Conservation (phyloP, 2,329 filamentous ascomycete species). For the Colletotrichum chrysophilum region DNA sequence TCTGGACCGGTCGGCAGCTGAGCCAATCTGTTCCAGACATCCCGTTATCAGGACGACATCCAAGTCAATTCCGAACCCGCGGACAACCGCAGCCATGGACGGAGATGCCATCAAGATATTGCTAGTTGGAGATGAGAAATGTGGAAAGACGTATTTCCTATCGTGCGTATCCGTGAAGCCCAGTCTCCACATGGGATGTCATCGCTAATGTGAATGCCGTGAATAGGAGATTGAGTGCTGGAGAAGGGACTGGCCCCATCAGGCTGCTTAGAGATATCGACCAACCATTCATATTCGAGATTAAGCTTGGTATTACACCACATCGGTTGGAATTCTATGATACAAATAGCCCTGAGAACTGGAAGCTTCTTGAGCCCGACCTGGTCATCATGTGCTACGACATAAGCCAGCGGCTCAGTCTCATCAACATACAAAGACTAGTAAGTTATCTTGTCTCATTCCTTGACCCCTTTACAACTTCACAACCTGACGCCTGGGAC, state of each 20-base stretch:
- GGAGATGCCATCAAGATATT: slow-evolving; percentile 56
- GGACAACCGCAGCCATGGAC: slow-evolving; percentile 44
- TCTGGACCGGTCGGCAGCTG: not conserved
- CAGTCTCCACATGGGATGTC: not conserved
- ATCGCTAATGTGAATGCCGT: not conserved
- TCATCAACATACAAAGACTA: slow-evolving; percentile 62
- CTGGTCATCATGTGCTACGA: slow-evolving; percentile 66
- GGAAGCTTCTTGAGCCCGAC: slow-evolving; percentile 63
- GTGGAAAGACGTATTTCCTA: slow-evolving; percentile 67
- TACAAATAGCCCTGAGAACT: slow-evolving; percentile 62
- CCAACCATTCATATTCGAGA: slow-evolving; percentile 65
- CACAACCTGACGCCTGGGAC: not conserved
- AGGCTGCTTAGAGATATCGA: slow-evolving; percentile 61
- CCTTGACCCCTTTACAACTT: not conserved
- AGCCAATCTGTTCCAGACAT: slow-evolving; percentile 20
- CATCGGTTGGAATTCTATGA: slow-evolving; percentile 66
- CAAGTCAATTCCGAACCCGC: not conserved
- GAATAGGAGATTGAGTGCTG: slow-evolving; percentile 56
- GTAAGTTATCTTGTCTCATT: slow-evolving; percentile 40
- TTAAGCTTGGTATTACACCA: slow-evolving; percentile 41
- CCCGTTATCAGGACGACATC: slow-evolving; percentile 3
- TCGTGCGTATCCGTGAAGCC: slow-evolving; percentile 51
- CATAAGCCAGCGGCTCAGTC: slow-evolving; percentile 61
- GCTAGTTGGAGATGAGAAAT: slow-evolving; percentile 62
- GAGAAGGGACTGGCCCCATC: slow-evolving; percentile 46